Percentiles rank a stretch among this genome's conserved stretches.
These are phyloP conservation scores for Roridomyces roridus DNA, from an alignment of 768 basidiomycete species.

Conservation along the genomic window DNA sequence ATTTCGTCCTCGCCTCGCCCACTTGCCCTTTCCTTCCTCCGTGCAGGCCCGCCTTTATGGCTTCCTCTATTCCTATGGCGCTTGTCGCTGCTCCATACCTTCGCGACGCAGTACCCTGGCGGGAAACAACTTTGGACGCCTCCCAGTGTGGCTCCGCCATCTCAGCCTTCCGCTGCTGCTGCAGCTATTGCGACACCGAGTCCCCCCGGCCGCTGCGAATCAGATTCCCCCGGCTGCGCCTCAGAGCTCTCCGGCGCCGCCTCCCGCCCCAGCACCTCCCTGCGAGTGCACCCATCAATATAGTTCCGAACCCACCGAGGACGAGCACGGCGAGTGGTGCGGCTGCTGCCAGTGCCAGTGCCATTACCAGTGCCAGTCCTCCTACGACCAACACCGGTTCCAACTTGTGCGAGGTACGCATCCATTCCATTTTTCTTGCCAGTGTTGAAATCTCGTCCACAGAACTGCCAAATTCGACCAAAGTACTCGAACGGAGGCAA, in stretches of 20 bases:
- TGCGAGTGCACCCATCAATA: slow-evolving; percentile 37
- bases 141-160: slow-evolving; percentile 24
- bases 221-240: slow-evolving; percentile 8
- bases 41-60: slow-evolving; percentile 41
- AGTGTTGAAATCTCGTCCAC: slow-evolving; percentile 11
- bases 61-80: slow-evolving; percentile 51
- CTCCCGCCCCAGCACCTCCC: slow-evolving; percentile 15
- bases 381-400: slow-evolving; percentile 32
- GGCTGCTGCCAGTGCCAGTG: slow-evolving; percentile 26
- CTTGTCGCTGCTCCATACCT: slow-evolving; percentile 47
- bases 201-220: slow-evolving; percentile 26
- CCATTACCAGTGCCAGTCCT: no score
- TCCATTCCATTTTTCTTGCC: slow-evolving; percentile 1
- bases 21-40: slow-evolving; percentile 1
- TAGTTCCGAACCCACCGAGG: slow-evolving; percentile 33
- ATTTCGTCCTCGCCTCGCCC: no score
- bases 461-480: slow-evolving; percentile 63
- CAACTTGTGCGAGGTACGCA: slow-evolving; percentile 55
- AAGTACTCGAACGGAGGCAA: slow-evolving; percentile 62
- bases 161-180: slow-evolving; percentile 34
- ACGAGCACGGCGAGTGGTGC: slow-evolving; percentile 31
- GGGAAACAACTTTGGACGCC: slow-evolving; percentile 38
- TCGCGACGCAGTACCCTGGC: slow-evolving; percentile 43
- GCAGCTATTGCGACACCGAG: slow-evolving; percentile 26
- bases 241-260: no score